Evolutionary conservation across 768 basidiomycete species (phyloP).

Genomic region (Brasilioporus rufonigricans): DNA sequence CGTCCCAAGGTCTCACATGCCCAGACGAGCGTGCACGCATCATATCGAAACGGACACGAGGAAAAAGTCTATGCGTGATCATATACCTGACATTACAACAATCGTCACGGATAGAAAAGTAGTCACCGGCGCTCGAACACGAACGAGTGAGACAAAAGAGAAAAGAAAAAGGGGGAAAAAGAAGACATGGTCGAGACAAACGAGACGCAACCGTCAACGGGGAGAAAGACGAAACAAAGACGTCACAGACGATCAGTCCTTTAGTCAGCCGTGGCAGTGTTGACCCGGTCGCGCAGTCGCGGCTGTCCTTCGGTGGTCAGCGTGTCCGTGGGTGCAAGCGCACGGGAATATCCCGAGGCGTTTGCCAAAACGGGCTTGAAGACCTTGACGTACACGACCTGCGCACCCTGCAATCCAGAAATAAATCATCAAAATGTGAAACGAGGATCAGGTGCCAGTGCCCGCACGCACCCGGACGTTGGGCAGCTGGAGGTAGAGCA

Average conservation of each 20-base stretch:
- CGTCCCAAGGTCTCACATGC: not conserved
- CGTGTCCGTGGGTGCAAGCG: conserved; percentile 47
- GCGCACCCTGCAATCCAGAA: conserved; percentile 65
- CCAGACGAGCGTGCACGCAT: not conserved
- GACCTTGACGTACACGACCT: conserved; percentile 70
- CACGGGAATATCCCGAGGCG: conserved; percentile 44
- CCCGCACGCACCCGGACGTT: conserved; percentile 67
- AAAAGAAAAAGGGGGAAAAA: not conserved
- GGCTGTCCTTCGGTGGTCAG: conserved; percentile 48
- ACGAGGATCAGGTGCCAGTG: not conserved
- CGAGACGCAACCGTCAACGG: not conserved
- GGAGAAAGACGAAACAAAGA: no score
- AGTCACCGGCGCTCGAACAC: conserved; percentile 12
- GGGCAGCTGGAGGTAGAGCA: conserved; percentile 90
- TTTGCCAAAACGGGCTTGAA: conserved; percentile 80
- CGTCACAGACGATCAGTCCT: not conserved
- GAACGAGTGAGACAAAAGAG: not conserved
- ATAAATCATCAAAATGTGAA: not conserved
- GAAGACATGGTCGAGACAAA: not conserved
- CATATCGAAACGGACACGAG: not conserved
- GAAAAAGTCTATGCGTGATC: conserved; percentile 21
- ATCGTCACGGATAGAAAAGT: conserved; percentile 5
- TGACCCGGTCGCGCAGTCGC: conserved; percentile 45
- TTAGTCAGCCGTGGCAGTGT: conserved; percentile 38
- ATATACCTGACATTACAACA: conserved; percentile 27